Evolutionary conservation across 371 early-diverging fungal species (phyloP).

Genomic region (Rhizopus microsporus): DNA sequence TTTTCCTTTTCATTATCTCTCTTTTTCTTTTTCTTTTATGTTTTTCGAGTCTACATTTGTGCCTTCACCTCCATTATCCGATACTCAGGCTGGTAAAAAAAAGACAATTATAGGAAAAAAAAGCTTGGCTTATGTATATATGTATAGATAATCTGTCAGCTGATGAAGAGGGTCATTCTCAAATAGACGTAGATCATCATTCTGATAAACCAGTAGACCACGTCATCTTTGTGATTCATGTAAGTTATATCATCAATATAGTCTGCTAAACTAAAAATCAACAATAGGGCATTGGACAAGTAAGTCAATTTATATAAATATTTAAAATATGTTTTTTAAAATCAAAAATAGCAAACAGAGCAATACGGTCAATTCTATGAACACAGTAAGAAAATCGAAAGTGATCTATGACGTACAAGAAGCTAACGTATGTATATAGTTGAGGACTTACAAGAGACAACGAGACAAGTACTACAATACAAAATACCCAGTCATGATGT

Average conservation of each 20-base stretch:
- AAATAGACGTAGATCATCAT: conserved; percentile 22
- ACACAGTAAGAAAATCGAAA: conserved; percentile 34
- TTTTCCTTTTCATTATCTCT: background rate
- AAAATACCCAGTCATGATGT: conserved; percentile 53
- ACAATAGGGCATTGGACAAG: conserved; percentile 65
- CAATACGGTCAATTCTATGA: conserved; percentile 60
- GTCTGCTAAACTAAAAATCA: background rate
- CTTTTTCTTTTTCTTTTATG: conserved; percentile 19
- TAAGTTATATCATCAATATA: conserved; percentile 13
- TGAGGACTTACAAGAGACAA: conserved; percentile 56
- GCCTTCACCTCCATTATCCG: conserved; percentile 43
- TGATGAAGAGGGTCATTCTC: no score
- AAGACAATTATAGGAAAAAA: conserved; percentile 6
- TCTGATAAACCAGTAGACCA: conserved; percentile 46
- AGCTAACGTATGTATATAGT: conserved; percentile 24
- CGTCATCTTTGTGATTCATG: conserved; percentile 64
- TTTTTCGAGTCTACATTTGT: conserved; percentile 51
- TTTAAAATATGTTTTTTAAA: conserved; percentile 11
- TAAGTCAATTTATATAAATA: conserved; percentile 18
- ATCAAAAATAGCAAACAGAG: conserved; percentile 48
- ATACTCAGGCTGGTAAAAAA: no score
- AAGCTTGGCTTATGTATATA: no score
- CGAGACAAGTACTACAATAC: conserved; percentile 53
- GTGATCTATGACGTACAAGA: background rate
- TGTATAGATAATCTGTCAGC: background rate